phyloP scores from a whole-genome alignment of 176 grass and related monocot genomes.

The bread wheat (Triticum aestivum) region IWGSC_CS_RefSeq_v2.1 NC_057806.1:703049737-703050236 shows the following conservation, averaged over 20 bases:
- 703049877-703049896: background rate
- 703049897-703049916: background rate
- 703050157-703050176: constrained; percentile 31
- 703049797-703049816: constrained; percentile 47
- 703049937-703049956: constrained; percentile 14
- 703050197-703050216: constrained; percentile 81
- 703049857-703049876: constrained; percentile 13
- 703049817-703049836: constrained; percentile 35
- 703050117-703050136: background rate
- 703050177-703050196: constrained; percentile 80
- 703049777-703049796: constrained; percentile 64
- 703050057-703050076: background rate
- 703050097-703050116: background rate
- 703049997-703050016: background rate
- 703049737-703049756: background rate
- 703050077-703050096: background rate
- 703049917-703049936: background rate
- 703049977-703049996: background rate
- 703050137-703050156: background rate
- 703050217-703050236: constrained; percentile 82
- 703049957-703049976: background rate
- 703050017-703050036: background rate
- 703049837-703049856: background rate
- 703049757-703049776: background rate
- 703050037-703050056: background rate